Conservation (phyloP, 345 rosid genomes). For the Salix viminalis region DNA sequence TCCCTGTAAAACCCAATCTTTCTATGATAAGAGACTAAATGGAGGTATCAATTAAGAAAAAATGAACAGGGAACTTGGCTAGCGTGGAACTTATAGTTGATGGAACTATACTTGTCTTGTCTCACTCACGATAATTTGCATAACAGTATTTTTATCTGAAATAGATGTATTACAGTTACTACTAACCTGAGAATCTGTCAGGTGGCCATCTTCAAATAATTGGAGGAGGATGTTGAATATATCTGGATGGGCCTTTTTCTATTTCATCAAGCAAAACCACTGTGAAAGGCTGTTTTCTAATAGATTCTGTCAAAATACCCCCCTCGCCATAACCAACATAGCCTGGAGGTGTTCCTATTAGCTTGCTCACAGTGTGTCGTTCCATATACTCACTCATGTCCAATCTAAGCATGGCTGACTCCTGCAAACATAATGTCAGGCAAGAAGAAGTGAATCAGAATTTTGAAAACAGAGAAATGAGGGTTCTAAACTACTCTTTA, state of each 20-base stretch:
- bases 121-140: neutral
- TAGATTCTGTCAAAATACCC: conserved; percentile 92
- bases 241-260: conserved; percentile 77
- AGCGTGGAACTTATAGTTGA: neutral
- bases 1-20: conserved; percentile 47
- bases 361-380: conserved; percentile 90
- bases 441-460: conserved; percentile 9
- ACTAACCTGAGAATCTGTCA: conserved; percentile 93
- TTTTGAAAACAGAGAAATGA: neutral
- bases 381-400: conserved; percentile 99
- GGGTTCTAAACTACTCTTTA: neutral
- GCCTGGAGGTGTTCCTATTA: conserved; percentile 96
- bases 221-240: conserved; percentile 94
- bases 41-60: neutral
- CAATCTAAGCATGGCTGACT: conserved; percentile 84
- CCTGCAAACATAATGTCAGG: conserved; percentile 42
- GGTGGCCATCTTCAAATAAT: conserved; percentile 94
- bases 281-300: conserved; percentile 86
- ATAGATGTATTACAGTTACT: neutral
- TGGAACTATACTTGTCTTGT: neutral
- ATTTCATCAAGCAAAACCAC: conserved; percentile 59
- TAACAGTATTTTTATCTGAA: neutral
- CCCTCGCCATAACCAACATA: conserved; percentile 93
- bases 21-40: conserved; percentile 6
- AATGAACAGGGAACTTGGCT: neutral